Conservation (phyloP, 495 filamentous ascomycete genomes). For the Penicillium cosmopolitanum region DNA sequence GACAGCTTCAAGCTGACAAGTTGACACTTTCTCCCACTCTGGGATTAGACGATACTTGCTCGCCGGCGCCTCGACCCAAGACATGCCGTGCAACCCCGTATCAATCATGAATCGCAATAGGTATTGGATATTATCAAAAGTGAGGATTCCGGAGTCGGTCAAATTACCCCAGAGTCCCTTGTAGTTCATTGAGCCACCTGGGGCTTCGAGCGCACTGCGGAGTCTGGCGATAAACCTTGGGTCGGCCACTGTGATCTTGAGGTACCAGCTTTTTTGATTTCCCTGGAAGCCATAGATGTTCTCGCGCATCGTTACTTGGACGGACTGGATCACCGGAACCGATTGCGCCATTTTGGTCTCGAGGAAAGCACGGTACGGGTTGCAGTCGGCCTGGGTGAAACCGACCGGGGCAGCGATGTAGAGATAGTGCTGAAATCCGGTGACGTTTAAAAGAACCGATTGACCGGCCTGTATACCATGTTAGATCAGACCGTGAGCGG, state of each 20-base stretch:
- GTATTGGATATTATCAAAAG: conserved; percentile 95
- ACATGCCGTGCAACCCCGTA: conserved; percentile 89
- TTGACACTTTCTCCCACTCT: conserved; percentile 69
- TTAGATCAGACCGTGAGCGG: conserved; percentile 15
- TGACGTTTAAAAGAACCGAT: conserved; percentile 93
- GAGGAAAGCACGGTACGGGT: conserved; percentile 73
- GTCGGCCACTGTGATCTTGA: conserved; percentile 91
- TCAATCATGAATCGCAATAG: conserved; percentile 98
- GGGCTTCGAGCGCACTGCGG: conserved; percentile 70
- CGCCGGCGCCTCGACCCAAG: conserved; percentile 88
- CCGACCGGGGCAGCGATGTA: conserved; percentile 86
- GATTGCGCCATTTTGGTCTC: conserved; percentile 71
- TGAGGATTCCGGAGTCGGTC: conserved; percentile 70
- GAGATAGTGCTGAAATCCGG: conserved; percentile 93
- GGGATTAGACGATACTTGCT: conserved; percentile 70
- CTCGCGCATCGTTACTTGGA: conserved; percentile 78
- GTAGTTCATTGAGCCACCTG: conserved; percentile 71
- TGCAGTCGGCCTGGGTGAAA: conserved; percentile 77
- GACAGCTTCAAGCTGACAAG: conserved; percentile 91
- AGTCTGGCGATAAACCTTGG: conserved; percentile 78
- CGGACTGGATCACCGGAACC: conserved; percentile 67
- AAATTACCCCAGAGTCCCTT: conserved; percentile 82
- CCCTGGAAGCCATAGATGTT: conserved; percentile 93
- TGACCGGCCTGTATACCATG: conserved; percentile 64
- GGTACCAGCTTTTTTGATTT: conserved; percentile 85